These are phyloP conservation scores for Moniliophthora roreri DNA, from an alignment of 1,284 basidiomycete species.

Conservation along the genomic window DNA sequence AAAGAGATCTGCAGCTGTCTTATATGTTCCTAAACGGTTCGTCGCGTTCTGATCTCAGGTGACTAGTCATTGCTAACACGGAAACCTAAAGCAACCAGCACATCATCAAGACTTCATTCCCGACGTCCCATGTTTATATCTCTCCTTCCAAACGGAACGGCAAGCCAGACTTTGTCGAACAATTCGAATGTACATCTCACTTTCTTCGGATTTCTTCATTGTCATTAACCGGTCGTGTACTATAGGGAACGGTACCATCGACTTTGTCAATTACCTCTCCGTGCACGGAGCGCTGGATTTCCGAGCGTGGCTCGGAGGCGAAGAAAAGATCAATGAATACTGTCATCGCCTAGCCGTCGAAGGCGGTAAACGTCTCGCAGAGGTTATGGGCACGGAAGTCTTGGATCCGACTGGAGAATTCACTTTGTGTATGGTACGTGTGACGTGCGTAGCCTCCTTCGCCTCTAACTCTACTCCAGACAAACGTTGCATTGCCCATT, in stretches of 20 bases:
- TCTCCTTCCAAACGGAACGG: conserved; percentile 37
- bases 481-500: conserved; percentile 58
- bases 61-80: neutral
- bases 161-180: conserved; percentile 48
- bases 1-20: conserved; percentile 69
- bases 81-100: conserved; percentile 66
- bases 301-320: conserved; percentile 81
- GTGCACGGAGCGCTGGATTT: conserved; percentile 71
- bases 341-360: conserved; percentile 72
- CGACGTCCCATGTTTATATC: conserved; percentile 66
- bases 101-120: conserved; percentile 72
- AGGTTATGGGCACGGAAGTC: conserved; percentile 64
- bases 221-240: neutral
- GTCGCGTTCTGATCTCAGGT: conserved; percentile 12
- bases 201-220: conserved; percentile 15
- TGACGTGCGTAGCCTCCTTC: neutral
- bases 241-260: conserved; percentile 72
- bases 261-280: conserved; percentile 55
- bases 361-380: conserved; percentile 68
- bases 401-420: conserved; percentile 61
- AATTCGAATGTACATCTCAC: conserved; percentile 55
- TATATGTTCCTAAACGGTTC: conserved; percentile 80
- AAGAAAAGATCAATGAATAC: conserved; percentile 75
- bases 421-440: conserved; percentile 75
- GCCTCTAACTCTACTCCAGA: conserved; percentile 27